Evolutionary conservation across 2,329 filamentous ascomycete genomes (phyloP).

Genomic region (Diaporthe batatas): DNA sequence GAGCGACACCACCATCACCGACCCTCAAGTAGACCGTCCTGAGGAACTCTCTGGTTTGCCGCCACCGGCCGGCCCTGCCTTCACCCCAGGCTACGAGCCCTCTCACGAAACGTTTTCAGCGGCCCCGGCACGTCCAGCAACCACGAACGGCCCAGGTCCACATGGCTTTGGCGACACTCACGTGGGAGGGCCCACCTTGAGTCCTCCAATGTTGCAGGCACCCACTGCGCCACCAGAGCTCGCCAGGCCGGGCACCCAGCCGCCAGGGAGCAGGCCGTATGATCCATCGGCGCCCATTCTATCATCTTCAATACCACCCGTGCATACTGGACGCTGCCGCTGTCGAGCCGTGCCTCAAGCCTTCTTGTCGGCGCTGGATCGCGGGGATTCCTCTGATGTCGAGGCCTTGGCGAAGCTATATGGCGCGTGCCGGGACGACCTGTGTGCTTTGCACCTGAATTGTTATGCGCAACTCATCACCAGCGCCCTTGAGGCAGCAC

Average conservation of each 20-base stretch:
- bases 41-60: conserved; percentile 8
- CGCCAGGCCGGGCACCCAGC: conserved; percentile 12
- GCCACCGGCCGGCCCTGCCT: neutral
- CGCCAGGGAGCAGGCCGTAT: conserved; percentile 33
- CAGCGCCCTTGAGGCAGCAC: conserved; percentile 25
- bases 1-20: conserved; percentile 41
- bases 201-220: neutral
- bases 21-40: conserved; percentile 35
- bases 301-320: conserved; percentile 31
- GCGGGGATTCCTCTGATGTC: neutral
- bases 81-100: neutral
- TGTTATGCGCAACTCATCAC: conserved; percentile 39
- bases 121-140: conserved; percentile 8
- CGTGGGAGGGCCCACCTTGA: neutral
- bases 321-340: conserved; percentile 16
- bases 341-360: conserved; percentile 36
- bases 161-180: neutral
- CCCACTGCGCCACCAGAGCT: neutral
- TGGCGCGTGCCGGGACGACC: conserved; percentile 35
- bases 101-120: neutral
- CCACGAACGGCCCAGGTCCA: conserved; percentile 19
- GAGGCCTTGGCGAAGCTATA: conserved; percentile 34
- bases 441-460: conserved; percentile 38
- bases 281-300: conserved; percentile 39
- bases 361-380: conserved; percentile 37